Evolutionary conservation across 768 basidiomycete species (phyloP).

Genomic region (Tulasnella sp.): DNA sequence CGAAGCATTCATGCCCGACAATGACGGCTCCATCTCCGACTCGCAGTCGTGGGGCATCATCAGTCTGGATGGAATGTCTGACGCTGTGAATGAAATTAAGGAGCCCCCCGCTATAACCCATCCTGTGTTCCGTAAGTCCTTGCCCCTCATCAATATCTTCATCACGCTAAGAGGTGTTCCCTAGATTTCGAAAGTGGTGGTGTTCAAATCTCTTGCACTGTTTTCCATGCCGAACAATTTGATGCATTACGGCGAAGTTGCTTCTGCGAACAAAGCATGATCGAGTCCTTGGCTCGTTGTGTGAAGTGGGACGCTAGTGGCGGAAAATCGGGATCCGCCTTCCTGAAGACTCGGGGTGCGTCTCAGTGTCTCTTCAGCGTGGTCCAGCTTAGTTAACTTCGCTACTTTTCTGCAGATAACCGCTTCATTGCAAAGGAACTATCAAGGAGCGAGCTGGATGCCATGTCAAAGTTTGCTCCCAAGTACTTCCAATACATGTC

Average conservation of each 20-base stretch:
- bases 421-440: constrained; percentile 98
- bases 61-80: constrained; percentile 57
- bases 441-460: constrained; percentile 83
- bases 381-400: neutral
- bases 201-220: constrained; percentile 85
- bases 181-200: constrained; percentile 87
- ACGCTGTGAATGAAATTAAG: constrained; percentile 34
- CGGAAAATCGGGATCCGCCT: constrained; percentile 95
- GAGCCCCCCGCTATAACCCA: constrained; percentile 28
- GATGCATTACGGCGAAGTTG: constrained; percentile 89
- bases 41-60: constrained; percentile 91
- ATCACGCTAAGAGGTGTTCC: neutral
- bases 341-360: constrained; percentile 89
- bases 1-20: constrained; percentile 92
- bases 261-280: constrained; percentile 89
- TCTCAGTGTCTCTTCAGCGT: neutral
- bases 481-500: constrained; percentile 99
- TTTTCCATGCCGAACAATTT: constrained; percentile 95
- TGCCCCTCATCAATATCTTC: neutral
- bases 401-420: constrained; percentile 58
- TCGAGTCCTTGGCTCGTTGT: constrained; percentile 89
- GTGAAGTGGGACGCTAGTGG: constrained; percentile 95
- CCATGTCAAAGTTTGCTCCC: constrained; percentile 94
- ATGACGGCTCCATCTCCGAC: constrained; percentile 56
- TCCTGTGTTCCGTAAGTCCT: constrained; percentile 26